These are phyloP conservation scores for Meira nashicola DNA, from an alignment of 1,284 basidiomycete genomes.

Conservation along the genomic window DNA sequence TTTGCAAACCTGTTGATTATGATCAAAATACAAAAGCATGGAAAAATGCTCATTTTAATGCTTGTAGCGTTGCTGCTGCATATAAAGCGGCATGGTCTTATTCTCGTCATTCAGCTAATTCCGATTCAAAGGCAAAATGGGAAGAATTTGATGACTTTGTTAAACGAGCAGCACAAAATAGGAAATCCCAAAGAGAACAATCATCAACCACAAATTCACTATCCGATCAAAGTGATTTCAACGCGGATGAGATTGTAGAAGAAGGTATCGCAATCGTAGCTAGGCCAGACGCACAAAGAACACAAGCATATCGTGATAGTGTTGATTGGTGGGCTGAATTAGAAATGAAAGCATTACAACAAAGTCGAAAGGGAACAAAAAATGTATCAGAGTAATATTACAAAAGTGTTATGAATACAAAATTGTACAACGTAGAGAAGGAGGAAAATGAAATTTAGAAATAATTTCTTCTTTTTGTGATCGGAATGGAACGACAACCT, in stretches of 20 bases:
- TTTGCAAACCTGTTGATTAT: constrained; percentile 26
- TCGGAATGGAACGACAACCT: constrained; percentile 2
- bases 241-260: neutral
- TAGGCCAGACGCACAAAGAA: constrained; percentile 1
- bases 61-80: constrained; percentile 47
- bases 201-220: neutral
- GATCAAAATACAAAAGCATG: neutral
- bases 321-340: neutral
- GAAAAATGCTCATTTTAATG: constrained; percentile 26
- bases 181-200: neutral
- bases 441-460: neutral
- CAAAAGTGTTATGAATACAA: neutral
- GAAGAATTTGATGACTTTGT: constrained; percentile 31
- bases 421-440: neutral
- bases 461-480: neutral
- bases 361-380: neutral
- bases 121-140: neutral
- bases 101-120: constrained; percentile 15
- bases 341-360: neutral
- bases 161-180: neutral
- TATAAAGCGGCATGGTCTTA: constrained; percentile 49
- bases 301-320: constrained; percentile 2
- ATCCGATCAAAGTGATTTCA: neutral
- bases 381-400: neutral
- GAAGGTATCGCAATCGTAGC: constrained; percentile 6